Percentiles rank a stretch among this genome's conserved stretches.
Evolutionary conservation across 495 filamentous ascomycete species (phyloP).

Genomic region (Penicillium lividum): DNA sequence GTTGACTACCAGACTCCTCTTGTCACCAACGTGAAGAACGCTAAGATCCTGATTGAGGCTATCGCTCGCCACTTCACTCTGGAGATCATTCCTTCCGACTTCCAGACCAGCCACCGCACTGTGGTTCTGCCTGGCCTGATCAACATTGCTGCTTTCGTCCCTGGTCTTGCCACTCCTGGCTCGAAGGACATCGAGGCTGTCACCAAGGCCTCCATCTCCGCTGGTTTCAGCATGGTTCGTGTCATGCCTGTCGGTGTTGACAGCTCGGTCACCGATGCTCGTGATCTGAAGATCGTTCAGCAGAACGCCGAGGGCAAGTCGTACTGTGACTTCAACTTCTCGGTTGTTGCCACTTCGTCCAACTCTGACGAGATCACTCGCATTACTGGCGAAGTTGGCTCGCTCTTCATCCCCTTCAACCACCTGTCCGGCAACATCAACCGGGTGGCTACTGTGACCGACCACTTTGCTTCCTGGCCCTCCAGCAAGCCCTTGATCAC

Average conservation of each 20-base stretch:
- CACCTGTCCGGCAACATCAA: slow-evolving; percentile 83
- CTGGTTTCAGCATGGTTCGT: slow-evolving; percentile 83
- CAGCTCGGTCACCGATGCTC: slow-evolving; percentile 70
- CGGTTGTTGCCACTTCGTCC: slow-evolving; percentile 73
- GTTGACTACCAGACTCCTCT: slow-evolving; percentile 97
- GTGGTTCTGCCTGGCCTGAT: slow-evolving; percentile 74
- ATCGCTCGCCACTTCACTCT: slow-evolving; percentile 85
- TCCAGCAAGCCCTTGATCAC: slow-evolving; percentile 81
- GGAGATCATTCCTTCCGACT: slow-evolving; percentile 73
- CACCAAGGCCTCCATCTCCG: slow-evolving; percentile 72
- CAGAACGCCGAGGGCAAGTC: slow-evolving; percentile 66
- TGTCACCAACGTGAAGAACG: slow-evolving; percentile 99
- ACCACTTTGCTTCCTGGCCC: slow-evolving; percentile 81
- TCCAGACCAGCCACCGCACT: slow-evolving; percentile 82
- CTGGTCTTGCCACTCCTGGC: slow-evolving; percentile 62
- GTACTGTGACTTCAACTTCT: slow-evolving; percentile 85
- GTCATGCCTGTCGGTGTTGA: slow-evolving; percentile 78
- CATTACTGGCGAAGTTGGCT: slow-evolving; percentile 74
- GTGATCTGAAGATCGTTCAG: slow-evolving; percentile 73
- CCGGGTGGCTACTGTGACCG: slow-evolving; percentile 79
- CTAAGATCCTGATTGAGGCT: slow-evolving; percentile 94
- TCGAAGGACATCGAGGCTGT: slow-evolving; percentile 70
- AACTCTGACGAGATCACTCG: slow-evolving; percentile 76
- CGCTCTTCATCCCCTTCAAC: slow-evolving; percentile 86
- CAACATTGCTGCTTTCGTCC: slow-evolving; percentile 80